Base-by-base conservation (phyloP, 2,329 filamentous ascomycete genomes). In the Dactylella cylindrospora region DNA sequence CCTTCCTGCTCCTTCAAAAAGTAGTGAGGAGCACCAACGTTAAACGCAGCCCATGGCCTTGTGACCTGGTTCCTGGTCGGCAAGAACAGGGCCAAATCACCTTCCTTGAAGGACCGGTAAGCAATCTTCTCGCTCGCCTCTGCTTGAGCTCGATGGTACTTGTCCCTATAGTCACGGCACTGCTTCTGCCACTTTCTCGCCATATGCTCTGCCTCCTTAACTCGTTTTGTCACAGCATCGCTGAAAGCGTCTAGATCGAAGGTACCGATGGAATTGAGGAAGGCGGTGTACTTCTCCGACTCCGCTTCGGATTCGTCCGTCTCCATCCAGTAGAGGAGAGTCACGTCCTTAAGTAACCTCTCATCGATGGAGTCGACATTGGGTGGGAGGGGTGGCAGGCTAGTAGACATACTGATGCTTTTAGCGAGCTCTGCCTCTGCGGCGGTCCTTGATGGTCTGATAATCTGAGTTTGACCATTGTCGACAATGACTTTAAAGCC, bases 11-110 rank as follows among this genome's bases (percentile, higher is more conserved):
- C 93, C 28, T 90, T 86, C 2, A 98, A 79, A 75, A 98, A 98
- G 75, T 93, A 97, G 72, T 98, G 93, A 6, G 93, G 93, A 61
- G 91, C 95, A 1, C 90, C 91, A 25, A 98, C 88, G 69, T 98
- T 98, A 79, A 98, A 98, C 0, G 93, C 93, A 3, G 93, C 93
- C 93, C 93, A 98, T 0, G 93, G 91, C 12, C 91, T 86, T 3
- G 90, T 93, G 29, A 87, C 88, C 73, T 97, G 90, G 71, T 96
- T 97, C 28, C 91, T 81, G 0, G 93, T 98, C 0, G 93, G 93
- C 32, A 98, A 76, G 76, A 98, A 98, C 1, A 98, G 75, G 9
- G 91, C 93, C 10, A 98, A 79, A 70, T 98, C 93, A 5, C 93
- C 91, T 73, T 96, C 90, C 71, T 96, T 97, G 77, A 98, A 98